Evolutionary conservation across 345 rosid genomes (phyloP), one percentile per base, ranked within the genome.

Genomic region (Odontarrhena argentea): DNA sequence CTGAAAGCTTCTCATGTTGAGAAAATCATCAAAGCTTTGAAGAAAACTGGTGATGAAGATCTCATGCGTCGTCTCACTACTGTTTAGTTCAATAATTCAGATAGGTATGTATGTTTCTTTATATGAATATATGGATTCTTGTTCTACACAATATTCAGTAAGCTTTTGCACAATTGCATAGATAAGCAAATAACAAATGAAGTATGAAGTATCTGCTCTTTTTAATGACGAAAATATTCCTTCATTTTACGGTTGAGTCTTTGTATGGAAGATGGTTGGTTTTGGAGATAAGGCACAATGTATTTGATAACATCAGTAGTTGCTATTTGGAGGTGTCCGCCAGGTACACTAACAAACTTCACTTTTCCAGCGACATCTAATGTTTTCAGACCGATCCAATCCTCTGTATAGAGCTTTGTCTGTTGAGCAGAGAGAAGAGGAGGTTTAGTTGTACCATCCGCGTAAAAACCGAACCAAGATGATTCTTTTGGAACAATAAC

Each of bases 401-500:
- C 97, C 68, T 84, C 92, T 0, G 32, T 84, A 47, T 87, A 87
- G 4, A 84, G 80, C 43, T 35, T 48, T 44, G 90, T 87, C 88
- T 85, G 60, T 65, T 86, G 67, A 47, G 80, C 83, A 46, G 80
- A 64, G 65, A 78, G 26, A 68, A 88, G 68, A 4, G 91, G 86
- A 4, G 91, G 86, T 43, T 77, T 34, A 81, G 81, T 83, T 11
- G 77, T 83, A 4, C 95, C 96, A 42, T 94, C 85, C 0, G 87
- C 84, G 50, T 87, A 88, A 74, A 82, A 91, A 46, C 96, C 91
- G 6, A 94, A 91, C 99, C 91, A 94, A 45, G 96, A 71, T 11
- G 95, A 88, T 69, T 90, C 95, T 79, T 65, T 85, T 3, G 99
- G 97, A 68, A 87, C 81, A 80, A 94, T 72, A 65, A 94, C 86